Evolutionary conservation across 805 yeast species (phyloP), one percentile per base, ranked within the genome.

Genomic region (Kluyveromyces starmeri): DNA sequence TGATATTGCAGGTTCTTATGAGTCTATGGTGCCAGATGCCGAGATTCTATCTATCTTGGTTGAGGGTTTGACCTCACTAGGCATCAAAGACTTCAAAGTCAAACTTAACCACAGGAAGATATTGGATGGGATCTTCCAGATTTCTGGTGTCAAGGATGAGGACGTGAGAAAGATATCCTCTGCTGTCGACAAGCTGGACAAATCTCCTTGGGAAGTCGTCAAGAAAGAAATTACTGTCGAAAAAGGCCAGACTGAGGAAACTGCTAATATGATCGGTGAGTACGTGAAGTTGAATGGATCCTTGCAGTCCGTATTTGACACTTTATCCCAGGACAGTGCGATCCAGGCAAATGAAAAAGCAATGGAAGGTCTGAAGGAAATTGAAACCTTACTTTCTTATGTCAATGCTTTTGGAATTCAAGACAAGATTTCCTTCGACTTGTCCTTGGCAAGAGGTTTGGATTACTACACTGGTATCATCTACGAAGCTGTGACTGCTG

Each of bases 391-490:
- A 55, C 78, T 83, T 40, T 79, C 75, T 26, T 92, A 83, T 49
- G 70, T 81, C 10, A 83, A 83, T 44, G 94, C 96, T 5, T 85
- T 85, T 50, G 82, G 70, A n/a, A 76, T 85, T 43, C 70, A 70
- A 35, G 43, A 67, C 10, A 73, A 61, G 59, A 68, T 85, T 41
- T 79, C 89, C 9, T 89, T 92, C 48, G 98, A 92, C 61, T 70
- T 92, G 61, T 88, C 97, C 3, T 68, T 92, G 45, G 98, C 98
- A 27, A 78, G 98, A 69, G 98, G 98, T 32, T 73, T 92, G 51
- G 98, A 92, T 62, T 92, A 92, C 63, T 92, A 92, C 65, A 92
- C 98, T 10, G 98, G 98, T 24, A 71, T 92, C 45, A 92, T 92
- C 46, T 92, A 86, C 62, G 98, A 92, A 62, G 95, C 92, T 33